phyloP scores from a whole-genome alignment of 805 yeast genomes.

The Wickerhamiella domercqiae region DNA sequence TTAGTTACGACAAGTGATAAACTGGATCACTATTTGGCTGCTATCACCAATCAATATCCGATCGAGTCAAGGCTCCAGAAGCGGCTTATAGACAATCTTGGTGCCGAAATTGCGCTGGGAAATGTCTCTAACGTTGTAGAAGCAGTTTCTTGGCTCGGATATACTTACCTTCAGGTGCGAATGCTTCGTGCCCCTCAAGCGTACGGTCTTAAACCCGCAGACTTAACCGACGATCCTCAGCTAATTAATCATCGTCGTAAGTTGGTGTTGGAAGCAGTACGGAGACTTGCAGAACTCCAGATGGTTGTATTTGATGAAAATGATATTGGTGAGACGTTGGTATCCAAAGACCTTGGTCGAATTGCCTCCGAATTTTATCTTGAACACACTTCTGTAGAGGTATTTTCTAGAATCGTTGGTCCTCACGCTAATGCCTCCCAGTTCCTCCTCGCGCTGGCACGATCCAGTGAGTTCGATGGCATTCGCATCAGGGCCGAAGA shows the following conservation, averaged over 20 bases:
- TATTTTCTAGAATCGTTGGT: constrained; percentile 70
- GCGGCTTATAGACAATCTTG: constrained; percentile 76
- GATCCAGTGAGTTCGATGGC: constrained; percentile 88
- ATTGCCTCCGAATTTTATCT: constrained; percentile 89
- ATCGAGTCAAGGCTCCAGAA: constrained; percentile 73
- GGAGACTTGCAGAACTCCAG: constrained; percentile 68
- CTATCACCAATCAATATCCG: constrained; percentile 88
- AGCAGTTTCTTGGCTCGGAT: constrained; percentile 95
- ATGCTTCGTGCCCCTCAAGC: constrained; percentile 90
- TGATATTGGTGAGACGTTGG: constrained; percentile 45
- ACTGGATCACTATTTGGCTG: constrained; percentile 74
- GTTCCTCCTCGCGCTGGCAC: constrained; percentile 69
- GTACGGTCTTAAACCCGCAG: constrained; percentile 83
- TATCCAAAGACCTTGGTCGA: constrained; percentile 81
- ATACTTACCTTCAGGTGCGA: constrained; percentile 83
- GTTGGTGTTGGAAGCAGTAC: constrained; percentile 67
- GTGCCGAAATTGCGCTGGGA: constrained; percentile 92
- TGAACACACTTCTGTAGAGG: constrained; percentile 69
- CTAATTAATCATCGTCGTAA: constrained; percentile 57
- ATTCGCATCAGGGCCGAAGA: constrained; percentile 85
- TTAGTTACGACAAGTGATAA: constrained; percentile 69
- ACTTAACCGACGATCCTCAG: constrained; percentile 67
- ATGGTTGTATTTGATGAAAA: constrained; percentile 88
- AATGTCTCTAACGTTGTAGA: constrained; percentile 90
- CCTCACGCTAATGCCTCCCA: constrained; percentile 88